These are phyloP conservation scores for Alternaria ethzedia DNA, from an alignment of 2,329 filamentous ascomycete genomes.

Conservation along the genomic window DNA sequence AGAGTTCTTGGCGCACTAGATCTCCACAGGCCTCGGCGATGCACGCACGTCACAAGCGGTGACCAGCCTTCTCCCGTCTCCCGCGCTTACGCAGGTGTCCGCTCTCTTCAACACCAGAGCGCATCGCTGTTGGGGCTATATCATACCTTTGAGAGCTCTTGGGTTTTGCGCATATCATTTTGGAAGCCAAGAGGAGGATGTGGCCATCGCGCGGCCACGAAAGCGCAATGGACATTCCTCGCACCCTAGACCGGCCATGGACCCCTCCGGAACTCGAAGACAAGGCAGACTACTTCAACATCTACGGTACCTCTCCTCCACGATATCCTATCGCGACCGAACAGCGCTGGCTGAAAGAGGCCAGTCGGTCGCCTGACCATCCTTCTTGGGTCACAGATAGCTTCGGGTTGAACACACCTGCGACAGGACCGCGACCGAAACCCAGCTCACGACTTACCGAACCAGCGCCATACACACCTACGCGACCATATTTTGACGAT, in stretches of 20 bases:
- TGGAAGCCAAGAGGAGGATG: conserved; percentile 18
- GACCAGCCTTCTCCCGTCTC: conserved; percentile 1
- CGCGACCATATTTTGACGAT: conserved; percentile 18
- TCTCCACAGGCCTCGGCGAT: conserved; percentile 1
- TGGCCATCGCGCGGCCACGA: conserved; percentile 14
- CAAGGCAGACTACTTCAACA: conserved; percentile 29
- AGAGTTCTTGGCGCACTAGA: background rate
- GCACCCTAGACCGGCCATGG: conserved; percentile 33
- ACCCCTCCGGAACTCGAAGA: conserved; percentile 40
- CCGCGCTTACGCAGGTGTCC: background rate
- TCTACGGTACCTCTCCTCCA: conserved; percentile 20
- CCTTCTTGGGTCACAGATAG: conserved; percentile 3
- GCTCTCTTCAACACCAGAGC: conserved; percentile 1
- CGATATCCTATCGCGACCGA: conserved; percentile 15
- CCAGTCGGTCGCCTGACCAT: background rate
- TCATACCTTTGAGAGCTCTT: background rate
- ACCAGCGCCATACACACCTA: conserved; percentile 28
- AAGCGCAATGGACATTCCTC: conserved; percentile 29
- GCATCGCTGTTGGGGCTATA: background rate
- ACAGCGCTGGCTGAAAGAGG: conserved; percentile 11
- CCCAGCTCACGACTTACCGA: conserved; percentile 20
- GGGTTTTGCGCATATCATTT: background rate
- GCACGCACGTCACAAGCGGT: conserved; percentile 9
- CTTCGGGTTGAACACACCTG: conserved; percentile 17
- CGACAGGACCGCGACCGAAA: conserved; percentile 22